These are phyloP conservation scores for Skeletonema menzelii DNA, from an alignment of 108 stramenopile species.

Conservation along the genomic window DNA sequence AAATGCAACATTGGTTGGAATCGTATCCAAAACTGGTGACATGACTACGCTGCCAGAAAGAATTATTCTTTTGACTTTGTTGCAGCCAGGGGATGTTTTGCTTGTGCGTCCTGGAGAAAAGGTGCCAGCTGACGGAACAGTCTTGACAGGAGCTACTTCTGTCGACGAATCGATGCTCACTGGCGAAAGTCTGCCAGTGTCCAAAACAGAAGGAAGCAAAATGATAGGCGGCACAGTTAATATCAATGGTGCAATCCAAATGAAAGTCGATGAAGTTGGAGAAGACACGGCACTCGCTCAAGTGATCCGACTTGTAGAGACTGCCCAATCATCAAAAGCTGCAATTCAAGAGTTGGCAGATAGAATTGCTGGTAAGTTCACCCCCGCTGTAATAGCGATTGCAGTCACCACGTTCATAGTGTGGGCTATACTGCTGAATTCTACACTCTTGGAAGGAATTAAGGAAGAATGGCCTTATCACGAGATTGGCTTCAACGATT, in stretches of 20 bases:
- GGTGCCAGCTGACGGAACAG: constrained; percentile 81
- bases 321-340: constrained; percentile 78
- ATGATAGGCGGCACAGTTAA: constrained; percentile 75
- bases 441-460: constrained; percentile 34
- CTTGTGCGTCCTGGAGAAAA: constrained; percentile 74
- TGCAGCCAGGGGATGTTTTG: constrained; percentile 71
- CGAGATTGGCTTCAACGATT: constrained; percentile 54
- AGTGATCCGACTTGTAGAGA: constrained; percentile 79
- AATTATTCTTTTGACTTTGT: constrained; percentile 29
- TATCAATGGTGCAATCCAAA: constrained; percentile 48
- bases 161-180: constrained; percentile 89
- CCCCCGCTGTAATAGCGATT: constrained; percentile 66
- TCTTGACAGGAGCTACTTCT: constrained; percentile 72
- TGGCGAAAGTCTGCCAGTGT: constrained; percentile 74
- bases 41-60: constrained; percentile 17
- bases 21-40: constrained; percentile 12
- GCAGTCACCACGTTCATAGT: constrained; percentile 63
- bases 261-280: constrained; percentile 55
- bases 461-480: constrained; percentile 58
- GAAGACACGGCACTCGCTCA: constrained; percentile 69
- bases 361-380: constrained; percentile 66
- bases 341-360: constrained; percentile 86
- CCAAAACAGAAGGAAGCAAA: constrained; percentile 49
- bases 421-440: constrained; percentile 59
- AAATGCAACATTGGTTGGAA: constrained; percentile 49